These are phyloP conservation scores for Elaeis guineensis DNA, from an alignment of 176 grass and related monocot species.

Conservation along the genomic window DNA sequence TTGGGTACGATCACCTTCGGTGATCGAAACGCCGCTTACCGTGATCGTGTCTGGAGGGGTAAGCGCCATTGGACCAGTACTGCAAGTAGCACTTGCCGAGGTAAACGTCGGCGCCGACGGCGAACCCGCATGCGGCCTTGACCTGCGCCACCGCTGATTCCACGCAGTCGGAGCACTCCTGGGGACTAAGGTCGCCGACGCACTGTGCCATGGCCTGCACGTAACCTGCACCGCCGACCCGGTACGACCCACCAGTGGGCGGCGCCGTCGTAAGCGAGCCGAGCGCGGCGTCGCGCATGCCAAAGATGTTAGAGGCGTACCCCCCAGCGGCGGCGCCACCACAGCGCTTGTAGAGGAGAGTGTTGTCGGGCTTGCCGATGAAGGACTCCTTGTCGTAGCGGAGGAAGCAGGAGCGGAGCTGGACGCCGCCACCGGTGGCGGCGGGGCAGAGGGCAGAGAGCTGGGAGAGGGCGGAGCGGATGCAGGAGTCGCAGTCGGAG, in stretches of 20 bases:
- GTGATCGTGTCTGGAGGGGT: neutral
- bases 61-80: constrained; percentile 44
- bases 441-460: constrained; percentile 58
- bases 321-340: constrained; percentile 35
- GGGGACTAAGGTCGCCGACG: constrained; percentile 60
- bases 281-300: constrained; percentile 68
- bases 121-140: constrained; percentile 50
- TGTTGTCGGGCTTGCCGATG: constrained; percentile 64
- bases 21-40: no score
- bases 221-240: constrained; percentile 42
- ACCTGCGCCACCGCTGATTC: constrained; percentile 49
- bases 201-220: constrained; percentile 95
- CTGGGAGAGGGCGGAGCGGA: constrained; percentile 51
- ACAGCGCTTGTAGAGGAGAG: constrained; percentile 74
- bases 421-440: constrained; percentile 54
- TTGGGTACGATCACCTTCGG: neutral
- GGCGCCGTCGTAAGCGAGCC: constrained; percentile 37
- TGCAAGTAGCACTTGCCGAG: constrained; percentile 85
- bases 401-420: constrained; percentile 74
- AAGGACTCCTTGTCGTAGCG: constrained; percentile 80
- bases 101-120: constrained; percentile 56
- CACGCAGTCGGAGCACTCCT: constrained; percentile 66
- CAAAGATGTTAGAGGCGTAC: constrained; percentile 18
- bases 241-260: constrained; percentile 30
- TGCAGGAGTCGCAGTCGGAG: constrained; percentile 46